phyloP scores from a whole-genome alignment of 495 filamentous ascomycete species.

The Daldinia concentrica region DNA sequence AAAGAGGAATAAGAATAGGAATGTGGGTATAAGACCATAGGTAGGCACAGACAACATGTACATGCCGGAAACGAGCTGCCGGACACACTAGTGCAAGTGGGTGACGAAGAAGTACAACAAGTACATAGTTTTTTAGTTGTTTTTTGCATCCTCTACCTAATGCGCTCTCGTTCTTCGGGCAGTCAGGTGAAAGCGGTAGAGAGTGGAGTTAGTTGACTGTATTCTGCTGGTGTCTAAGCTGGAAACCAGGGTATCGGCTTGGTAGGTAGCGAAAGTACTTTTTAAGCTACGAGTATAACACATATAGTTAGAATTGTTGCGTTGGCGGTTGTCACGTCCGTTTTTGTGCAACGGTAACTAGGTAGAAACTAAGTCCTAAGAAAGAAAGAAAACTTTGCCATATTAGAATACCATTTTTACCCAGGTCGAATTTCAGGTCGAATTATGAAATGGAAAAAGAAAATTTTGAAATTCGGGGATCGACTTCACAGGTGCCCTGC shows the following conservation, averaged over 20 bases:
- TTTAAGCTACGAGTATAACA: background rate
- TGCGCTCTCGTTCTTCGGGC: slow-evolving; percentile 42
- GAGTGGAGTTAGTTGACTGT: slow-evolving; percentile 41
- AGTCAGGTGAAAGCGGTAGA: slow-evolving; percentile 42
- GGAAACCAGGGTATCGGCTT: slow-evolving; percentile 23
- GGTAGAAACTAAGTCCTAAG: background rate
- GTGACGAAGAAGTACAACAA: slow-evolving; percentile 17
- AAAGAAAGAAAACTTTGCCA: slow-evolving; percentile 6
- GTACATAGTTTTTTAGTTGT: slow-evolving; percentile 32
- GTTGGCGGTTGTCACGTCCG: slow-evolving; percentile 8
- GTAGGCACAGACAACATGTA: slow-evolving; percentile 16
- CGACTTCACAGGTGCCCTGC: slow-evolving; percentile 6
- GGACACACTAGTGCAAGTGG: slow-evolving; percentile 39
- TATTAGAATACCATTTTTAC: slow-evolving; percentile 20
- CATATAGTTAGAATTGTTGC: slow-evolving; percentile 21
- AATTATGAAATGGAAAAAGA: slow-evolving; percentile 18
- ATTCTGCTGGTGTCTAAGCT: slow-evolving; percentile 34
- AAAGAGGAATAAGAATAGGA: slow-evolving; percentile 10
- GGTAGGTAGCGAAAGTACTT: slow-evolving; percentile 1
- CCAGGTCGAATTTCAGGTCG: slow-evolving; percentile 31
- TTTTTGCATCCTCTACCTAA: slow-evolving; percentile 25
- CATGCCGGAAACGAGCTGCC: slow-evolving; percentile 32
- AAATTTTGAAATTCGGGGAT: slow-evolving; percentile 23
- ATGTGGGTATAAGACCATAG: slow-evolving; percentile 8
- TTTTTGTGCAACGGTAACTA: slow-evolving; percentile 17